Base-by-base conservation (phyloP, 2,329 filamentous ascomycete genomes). In the Domatiomyces globalis region DNA sequence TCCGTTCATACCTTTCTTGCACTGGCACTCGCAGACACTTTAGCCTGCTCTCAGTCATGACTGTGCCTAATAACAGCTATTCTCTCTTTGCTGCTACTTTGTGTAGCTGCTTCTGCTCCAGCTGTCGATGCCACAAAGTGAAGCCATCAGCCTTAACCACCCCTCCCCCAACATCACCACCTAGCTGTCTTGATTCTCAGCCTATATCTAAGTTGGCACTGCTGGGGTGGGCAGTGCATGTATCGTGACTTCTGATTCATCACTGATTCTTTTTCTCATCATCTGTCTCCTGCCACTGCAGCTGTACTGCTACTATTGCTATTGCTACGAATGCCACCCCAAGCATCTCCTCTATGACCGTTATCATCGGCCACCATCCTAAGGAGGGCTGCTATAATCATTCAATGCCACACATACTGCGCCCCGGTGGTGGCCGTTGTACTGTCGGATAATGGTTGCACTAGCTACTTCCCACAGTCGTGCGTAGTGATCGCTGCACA, bases 371-470 rank as follows among this genome's bases (percentile, higher is more conserved):
- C 33, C 33, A 39, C 33, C 33, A 39, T 39, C 49, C 51, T 57
- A 58, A 19, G 57, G 55, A 49, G 55, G 54, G 54, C 53, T 60
- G 17, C 70, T 73, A 65, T 87, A 87, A 65, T 95, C 89, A 66
- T 95, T 95, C 57, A 95, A 72, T 12, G 89, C 89, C 39, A 95
- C 89, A 63, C 89, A 95, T 0, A 95, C 87, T 3, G 88, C 87
- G 44, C 89, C 89, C 36, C 89, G 77, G 65, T 95, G 89, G 65
- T 95, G 89, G 5, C 89, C 89, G 65, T 94, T 95, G 66, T 95
- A 95, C 71, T 95, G 89, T 46, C 89, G 77, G 61, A 95, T 95
- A 58, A 95, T 89, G 62, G 83, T 83, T 67, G 94, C 87, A 59
- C 83, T 88, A 57, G 76, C 74, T 57, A 95, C 73, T 71, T 95